Percentiles rank a stretch among this genome's conserved stretches.
Evolutionary conservation across 2,329 filamentous ascomycete species (phyloP).

Genomic region (Moelleriella libera): DNA sequence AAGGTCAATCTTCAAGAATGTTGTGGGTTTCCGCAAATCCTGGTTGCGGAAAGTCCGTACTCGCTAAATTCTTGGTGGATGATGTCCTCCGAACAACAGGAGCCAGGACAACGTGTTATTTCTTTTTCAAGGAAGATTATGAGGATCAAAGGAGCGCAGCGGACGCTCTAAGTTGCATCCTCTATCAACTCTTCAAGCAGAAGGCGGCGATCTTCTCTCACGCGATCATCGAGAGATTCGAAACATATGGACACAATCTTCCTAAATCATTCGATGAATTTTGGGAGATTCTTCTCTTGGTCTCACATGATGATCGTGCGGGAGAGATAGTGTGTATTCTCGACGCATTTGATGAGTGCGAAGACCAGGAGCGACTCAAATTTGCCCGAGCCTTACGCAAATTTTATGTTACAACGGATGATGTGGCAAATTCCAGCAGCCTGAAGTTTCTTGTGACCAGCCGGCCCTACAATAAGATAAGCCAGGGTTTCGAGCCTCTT

Average conservation of each 20-base stretch:
- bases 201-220: slow-evolving; percentile 10
- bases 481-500: neutral
- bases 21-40: slow-evolving; percentile 24
- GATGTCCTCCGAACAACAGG: slow-evolving; percentile 7
- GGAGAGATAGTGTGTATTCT: neutral
- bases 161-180: slow-evolving; percentile 17
- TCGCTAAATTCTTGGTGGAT: slow-evolving; percentile 22
- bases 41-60: slow-evolving; percentile 28
- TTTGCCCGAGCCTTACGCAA: neutral
- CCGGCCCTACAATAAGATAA: neutral
- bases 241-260: neutral
- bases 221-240: slow-evolving; percentile 7
- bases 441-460: neutral
- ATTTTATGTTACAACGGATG: neutral
- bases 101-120: slow-evolving; percentile 20
- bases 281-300: neutral
- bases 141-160: slow-evolving; percentile 16
- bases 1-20: neutral
- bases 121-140: slow-evolving; percentile 31
- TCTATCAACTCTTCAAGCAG: slow-evolving; percentile 22
- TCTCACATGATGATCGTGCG: neutral
- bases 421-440: neutral
- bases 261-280: neutral
- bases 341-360: neutral
- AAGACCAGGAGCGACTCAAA: neutral